These are phyloP conservation scores for Pisolithus marmoratus DNA, from an alignment of 768 basidiomycete species.

Conservation along the genomic window DNA sequence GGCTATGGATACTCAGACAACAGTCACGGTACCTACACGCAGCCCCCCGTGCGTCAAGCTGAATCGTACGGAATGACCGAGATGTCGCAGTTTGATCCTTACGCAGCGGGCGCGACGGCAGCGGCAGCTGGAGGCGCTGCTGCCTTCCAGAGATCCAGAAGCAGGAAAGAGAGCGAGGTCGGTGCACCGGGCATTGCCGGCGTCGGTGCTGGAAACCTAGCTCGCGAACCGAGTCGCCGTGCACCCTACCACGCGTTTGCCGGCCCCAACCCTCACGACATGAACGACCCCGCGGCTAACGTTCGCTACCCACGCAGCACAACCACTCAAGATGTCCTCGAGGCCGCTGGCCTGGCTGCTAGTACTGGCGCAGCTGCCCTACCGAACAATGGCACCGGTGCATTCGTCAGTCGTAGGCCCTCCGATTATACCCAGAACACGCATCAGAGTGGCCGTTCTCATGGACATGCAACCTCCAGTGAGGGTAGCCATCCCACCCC, in stretches of 20 bases:
- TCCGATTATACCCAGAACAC: slow-evolving; percentile 24
- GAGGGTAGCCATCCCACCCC: slow-evolving; percentile 10
- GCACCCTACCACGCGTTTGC: slow-evolving; percentile 37
- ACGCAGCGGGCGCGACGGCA: slow-evolving; percentile 20
- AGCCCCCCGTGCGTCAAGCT: slow-evolving; percentile 36
- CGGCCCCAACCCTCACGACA: slow-evolving; percentile 22
- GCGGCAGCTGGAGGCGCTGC: slow-evolving; percentile 15
- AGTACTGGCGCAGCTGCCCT: slow-evolving; percentile 10
- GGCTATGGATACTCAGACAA: slow-evolving; percentile 41
- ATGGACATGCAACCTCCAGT: slow-evolving; percentile 15
- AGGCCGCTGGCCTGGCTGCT: slow-evolving; percentile 19
- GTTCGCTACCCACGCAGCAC: slow-evolving; percentile 15
- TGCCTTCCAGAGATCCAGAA: slow-evolving; percentile 17
- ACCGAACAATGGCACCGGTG: slow-evolving; percentile 2
- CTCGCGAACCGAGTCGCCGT: slow-evolving; percentile 22
- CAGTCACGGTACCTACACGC: slow-evolving; percentile 52
- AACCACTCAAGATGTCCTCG: slow-evolving; percentile 21
- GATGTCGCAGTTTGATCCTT: slow-evolving; percentile 34
- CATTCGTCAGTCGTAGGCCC: slow-evolving; percentile 17
- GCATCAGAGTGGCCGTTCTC: slow-evolving; percentile 17
- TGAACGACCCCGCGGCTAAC: slow-evolving; percentile 8
- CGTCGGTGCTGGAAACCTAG: slow-evolving; percentile 29
- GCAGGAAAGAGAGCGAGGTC: slow-evolving; percentile 25
- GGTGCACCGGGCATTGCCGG: slow-evolving; percentile 37
- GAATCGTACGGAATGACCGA: slow-evolving; percentile 53